A percentile compares a stretch with the other conserved stretches of the same genome.
Evolutionary conservation across 2,329 filamentous ascomycete genomes (phyloP).

Genomic region (Zymoseptoria tritici): DNA sequence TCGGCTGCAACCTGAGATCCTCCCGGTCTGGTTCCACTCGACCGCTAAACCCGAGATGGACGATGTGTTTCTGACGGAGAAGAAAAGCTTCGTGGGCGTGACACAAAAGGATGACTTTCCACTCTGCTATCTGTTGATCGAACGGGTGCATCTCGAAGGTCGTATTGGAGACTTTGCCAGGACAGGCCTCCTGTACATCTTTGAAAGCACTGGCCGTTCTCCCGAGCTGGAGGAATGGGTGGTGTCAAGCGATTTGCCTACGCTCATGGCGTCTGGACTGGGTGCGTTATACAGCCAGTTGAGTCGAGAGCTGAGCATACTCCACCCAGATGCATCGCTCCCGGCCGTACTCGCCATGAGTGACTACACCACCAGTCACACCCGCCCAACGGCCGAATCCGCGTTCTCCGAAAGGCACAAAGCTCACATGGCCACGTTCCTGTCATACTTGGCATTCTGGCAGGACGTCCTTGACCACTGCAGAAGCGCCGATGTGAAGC

Average conservation of each 20-base stretch:
- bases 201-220: conserved; percentile 82
- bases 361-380: conserved; percentile 70
- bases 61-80: conserved; percentile 39
- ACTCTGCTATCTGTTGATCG: conserved; percentile 88
- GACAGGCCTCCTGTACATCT: conserved; percentile 89
- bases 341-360: conserved; percentile 82
- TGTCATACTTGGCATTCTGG: conserved; percentile 95
- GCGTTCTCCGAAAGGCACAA: conserved; percentile 70
- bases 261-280: conserved; percentile 90
- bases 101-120: conserved; percentile 90
- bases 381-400: conserved; percentile 63
- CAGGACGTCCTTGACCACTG: conserved; percentile 97
- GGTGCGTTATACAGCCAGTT: conserved; percentile 69
- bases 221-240: conserved; percentile 87
- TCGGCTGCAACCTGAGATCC: conserved; percentile 73
- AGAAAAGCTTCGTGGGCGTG: conserved; percentile 69
- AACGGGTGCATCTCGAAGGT: conserved; percentile 94
- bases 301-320: conserved; percentile 71
- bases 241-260: conserved; percentile 91
- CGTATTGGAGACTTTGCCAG: conserved; percentile 92
- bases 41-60: conserved; percentile 27
- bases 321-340: conserved; percentile 64
- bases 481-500: conserved; percentile 81
- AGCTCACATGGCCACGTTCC: conserved; percentile 82
- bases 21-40: conserved; percentile 83